A percentile compares a stretch with the other conserved stretches of the same genome.
Evolutionary conservation across 1,284 basidiomycete species (phyloP).

Genomic region (Tylopilus orsonianus): DNA sequence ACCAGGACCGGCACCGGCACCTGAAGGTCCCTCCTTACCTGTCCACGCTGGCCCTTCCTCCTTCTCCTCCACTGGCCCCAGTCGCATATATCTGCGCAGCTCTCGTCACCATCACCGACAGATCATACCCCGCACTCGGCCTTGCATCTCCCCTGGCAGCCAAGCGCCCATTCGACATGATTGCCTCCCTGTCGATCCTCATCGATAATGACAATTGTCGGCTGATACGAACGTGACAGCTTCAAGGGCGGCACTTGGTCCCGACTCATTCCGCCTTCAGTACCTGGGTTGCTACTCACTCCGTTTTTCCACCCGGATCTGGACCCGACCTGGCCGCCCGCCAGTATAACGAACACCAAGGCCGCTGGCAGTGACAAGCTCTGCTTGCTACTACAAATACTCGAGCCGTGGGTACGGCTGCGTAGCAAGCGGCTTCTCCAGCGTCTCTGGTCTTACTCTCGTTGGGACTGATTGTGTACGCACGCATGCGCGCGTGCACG

Average conservation of each 20-base stretch:
- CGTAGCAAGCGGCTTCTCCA: slow-evolving; percentile 61
- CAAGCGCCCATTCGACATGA: slow-evolving; percentile 70
- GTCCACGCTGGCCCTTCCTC: slow-evolving; percentile 3
- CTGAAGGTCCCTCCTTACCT: too few relatives aligned
- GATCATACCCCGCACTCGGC: slow-evolving; percentile 44
- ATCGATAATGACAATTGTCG: slow-evolving; percentile 56
- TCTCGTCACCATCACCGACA: slow-evolving; percentile 59
- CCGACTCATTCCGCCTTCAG: slow-evolving; percentile 28
- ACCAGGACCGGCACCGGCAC: slow-evolving; percentile 4
- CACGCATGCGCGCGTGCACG: slow-evolving; percentile 61
- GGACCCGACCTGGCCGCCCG: too few relatives aligned
- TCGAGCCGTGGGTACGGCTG: slow-evolving; percentile 86
- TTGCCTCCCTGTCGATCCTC: slow-evolving; percentile 66
- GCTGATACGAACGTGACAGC: slow-evolving; percentile 64
- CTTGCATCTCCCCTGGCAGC: slow-evolving; percentile 55
- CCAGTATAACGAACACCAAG: slow-evolving; percentile 48
- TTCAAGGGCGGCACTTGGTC: slow-evolving; percentile 60
- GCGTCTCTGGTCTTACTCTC: slow-evolving; percentile 84
- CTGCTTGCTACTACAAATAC: slow-evolving; percentile 88
- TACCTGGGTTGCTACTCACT: slow-evolving; percentile 4
- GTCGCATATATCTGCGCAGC: slow-evolving; percentile 70
- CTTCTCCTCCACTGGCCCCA: slow-evolving; percentile 9
- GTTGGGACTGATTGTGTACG: slow-evolving; percentile 86
- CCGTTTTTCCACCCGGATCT: too few relatives aligned
- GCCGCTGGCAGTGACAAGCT: slow-evolving; percentile 68